A percentile compares a stretch with the other conserved stretches of the same genome.
Conservation (phyloP, 2,329 filamentous ascomycete genomes). For the Nigrograna mackinnonii region DNA sequence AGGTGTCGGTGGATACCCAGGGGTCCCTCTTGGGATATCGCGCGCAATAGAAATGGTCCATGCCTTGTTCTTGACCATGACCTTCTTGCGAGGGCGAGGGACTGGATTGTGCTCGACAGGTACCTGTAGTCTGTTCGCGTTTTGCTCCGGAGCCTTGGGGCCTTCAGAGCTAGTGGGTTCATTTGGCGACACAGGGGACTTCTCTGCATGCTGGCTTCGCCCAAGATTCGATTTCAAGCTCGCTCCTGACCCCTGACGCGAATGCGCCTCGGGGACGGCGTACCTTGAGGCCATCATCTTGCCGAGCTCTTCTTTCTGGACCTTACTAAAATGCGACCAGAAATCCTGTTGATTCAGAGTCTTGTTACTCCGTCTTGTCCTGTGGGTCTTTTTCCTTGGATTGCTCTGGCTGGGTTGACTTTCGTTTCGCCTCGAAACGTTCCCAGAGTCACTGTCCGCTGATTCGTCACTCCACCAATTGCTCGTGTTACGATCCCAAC, state of each 20-base stretch:
- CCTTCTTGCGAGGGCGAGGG: conserved; percentile 47
- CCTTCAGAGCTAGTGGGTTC: conserved; percentile 14
- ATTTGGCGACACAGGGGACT: conserved; percentile 22
- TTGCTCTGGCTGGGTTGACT: conserved; percentile 7
- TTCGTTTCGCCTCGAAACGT: conserved; percentile 14
- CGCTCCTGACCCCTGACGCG: conserved; percentile 28
- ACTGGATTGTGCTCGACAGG: conserved; percentile 18
- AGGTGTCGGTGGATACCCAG: conserved; percentile 46
- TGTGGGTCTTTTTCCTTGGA: conserved; percentile 46
- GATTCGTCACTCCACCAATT: conserved; percentile 81
- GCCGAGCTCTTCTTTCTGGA: conserved; percentile 41
- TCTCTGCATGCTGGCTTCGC: conserved; percentile 19
- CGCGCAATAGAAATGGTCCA: conserved; percentile 50
- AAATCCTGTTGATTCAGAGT: conserved; percentile 56
- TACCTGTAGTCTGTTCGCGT: conserved; percentile 15
- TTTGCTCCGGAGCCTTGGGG: conserved; percentile 21
- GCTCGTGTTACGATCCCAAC: conserved; percentile 69
- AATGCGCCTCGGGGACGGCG: conserved; percentile 39
- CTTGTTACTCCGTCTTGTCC: conserved; percentile 47
- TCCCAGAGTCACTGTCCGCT: conserved; percentile 63
- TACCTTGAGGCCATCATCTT: conserved; percentile 46
- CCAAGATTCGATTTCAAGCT: conserved; percentile 20
- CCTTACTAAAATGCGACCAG: conserved; percentile 47
- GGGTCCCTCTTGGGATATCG: conserved; percentile 44
- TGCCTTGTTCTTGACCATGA: conserved; percentile 50